Evolutionary conservation across 495 filamentous ascomycete species (phyloP).

Genomic region (Penicillium dipodomyicola): DNA sequence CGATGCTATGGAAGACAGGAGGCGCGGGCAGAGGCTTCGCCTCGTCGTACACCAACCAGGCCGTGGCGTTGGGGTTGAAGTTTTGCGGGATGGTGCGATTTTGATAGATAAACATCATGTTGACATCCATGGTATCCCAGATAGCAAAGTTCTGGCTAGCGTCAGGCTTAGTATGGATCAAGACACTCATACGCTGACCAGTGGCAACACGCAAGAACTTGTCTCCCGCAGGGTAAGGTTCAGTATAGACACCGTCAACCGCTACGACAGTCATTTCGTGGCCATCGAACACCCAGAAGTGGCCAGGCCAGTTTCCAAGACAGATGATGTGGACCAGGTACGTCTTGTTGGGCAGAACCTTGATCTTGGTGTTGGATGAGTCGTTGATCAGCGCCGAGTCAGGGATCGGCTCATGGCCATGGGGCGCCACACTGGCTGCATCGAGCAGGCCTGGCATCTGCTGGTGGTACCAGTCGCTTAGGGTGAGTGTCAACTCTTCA

Average conservation of each 20-base stretch:
- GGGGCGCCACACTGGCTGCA: no score
- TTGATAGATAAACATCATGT: conserved; percentile 52
- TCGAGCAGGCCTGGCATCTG: conserved; percentile 52
- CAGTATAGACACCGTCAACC: conserved; percentile 67
- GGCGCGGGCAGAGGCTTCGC: conserved; percentile 56
- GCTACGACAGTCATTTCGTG: conserved; percentile 66
- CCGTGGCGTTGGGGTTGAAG: conserved; percentile 72
- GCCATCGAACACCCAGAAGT: conserved; percentile 51
- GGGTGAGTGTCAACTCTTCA: conserved; percentile 60
- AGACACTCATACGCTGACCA: conserved; percentile 69
- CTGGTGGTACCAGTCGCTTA: conserved; percentile 67
- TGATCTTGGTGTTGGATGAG: conserved; percentile 41
- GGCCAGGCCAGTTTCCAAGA: conserved; percentile 57
- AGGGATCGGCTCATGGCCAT: conserved; percentile 53
- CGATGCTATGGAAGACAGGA: conserved; percentile 41
- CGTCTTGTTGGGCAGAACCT: conserved; percentile 48
- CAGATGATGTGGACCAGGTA: conserved; percentile 73
- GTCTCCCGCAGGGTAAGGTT: conserved; percentile 50
- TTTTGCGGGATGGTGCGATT: conserved; percentile 23
- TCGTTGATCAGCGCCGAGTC: conserved; percentile 71
- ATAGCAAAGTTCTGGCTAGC: conserved; percentile 51
- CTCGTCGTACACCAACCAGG: conserved; percentile 74
- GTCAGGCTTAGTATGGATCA: conserved; percentile 56
- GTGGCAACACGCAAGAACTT: conserved; percentile 60
- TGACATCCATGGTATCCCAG: conserved; percentile 56